Evolutionary conservation across 164 flowering plant genomes (phyloP), one percentile per base, ranked within the genome.

Genomic region (Berberis thunbergii): DNA sequence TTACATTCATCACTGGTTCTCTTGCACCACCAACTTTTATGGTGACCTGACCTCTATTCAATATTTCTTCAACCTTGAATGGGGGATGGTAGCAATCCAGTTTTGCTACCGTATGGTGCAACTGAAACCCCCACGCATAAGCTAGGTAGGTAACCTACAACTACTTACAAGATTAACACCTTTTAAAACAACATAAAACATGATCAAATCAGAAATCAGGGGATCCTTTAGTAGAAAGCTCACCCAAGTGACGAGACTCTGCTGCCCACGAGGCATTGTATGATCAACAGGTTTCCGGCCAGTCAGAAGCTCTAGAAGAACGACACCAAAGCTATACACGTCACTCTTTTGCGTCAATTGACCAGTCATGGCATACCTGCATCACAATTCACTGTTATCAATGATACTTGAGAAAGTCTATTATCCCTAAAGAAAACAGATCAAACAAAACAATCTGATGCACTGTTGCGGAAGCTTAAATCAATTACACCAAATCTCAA

Each of bases 241-340:
- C 60, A 70, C 72, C 72, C 68, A 70, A 7, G 72, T 70, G 49
- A 70, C 72, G 39, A 70, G 72, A 65, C 72, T 70, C 63, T 70
- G 72, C 54, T 70, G 72, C 41, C 72, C 72, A 45, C 67, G 67
- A 60, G 72, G 72, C 72, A 70, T 70, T 43, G 72, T 70, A 41
- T 70, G 72, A 56, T 70, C 72, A 10, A 70, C 72, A 40, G 72
- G 72, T 54, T 70, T 70, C 64, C 72, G 59, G 8, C 72, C 72
- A 7, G 72, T 70, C 56, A 70, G 63, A 45, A 70, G 72, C 64
- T 70, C 72, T 8, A 70, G 61, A 64, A 69, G 71, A 62, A 69
- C 71, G 43, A 69, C 71, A 55, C 70, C 70, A 41, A 67, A 67
- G 49, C 70, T 67, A 56, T 67, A 67, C 48, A 67, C 70, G 48